phyloP scores from a whole-genome alignment of 805 yeast species.

The Kuraishia piskuri region DNA sequence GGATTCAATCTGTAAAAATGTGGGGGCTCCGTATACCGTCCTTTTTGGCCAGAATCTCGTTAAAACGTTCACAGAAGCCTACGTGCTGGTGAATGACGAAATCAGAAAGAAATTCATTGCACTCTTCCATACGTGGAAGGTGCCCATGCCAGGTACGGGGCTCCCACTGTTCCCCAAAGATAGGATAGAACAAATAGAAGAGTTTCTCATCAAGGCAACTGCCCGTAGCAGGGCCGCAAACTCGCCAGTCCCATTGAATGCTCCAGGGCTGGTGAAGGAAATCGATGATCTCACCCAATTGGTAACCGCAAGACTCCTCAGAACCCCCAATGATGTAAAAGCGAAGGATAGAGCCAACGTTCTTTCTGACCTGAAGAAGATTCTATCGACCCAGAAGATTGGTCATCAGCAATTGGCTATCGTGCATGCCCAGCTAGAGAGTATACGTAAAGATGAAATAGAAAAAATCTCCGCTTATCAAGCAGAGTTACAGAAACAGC shows the following conservation, averaged over 20 bases:
- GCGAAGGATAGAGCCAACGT: conserved; percentile 35
- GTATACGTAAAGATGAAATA: conserved; percentile 24
- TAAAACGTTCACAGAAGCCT: conserved; percentile 66
- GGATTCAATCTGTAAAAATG: conserved; percentile 87
- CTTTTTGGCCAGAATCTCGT: conserved; percentile 64
- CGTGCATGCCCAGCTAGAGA: conserved; percentile 21
- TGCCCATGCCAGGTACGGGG: conserved; percentile 51
- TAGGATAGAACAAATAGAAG: conserved; percentile 64
- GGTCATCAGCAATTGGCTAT: conserved; percentile 21
- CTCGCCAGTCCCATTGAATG: conserved; percentile 6
- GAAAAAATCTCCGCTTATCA: conserved; percentile 16
- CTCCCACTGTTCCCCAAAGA: conserved; percentile 65
- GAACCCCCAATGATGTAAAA: conserved; percentile 27
- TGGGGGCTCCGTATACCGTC: conserved; percentile 84
- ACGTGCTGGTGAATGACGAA: conserved; percentile 69
- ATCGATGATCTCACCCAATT: conserved; percentile 30
- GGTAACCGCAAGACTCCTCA: conserved; percentile 30
- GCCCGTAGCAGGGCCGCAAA: conserved; percentile 23
- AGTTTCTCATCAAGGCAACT: conserved; percentile 57
- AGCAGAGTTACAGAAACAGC: conserved; percentile 16
- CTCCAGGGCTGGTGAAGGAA: conserved; percentile 16
- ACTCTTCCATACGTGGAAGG: conserved; percentile 84
- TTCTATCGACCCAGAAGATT: conserved; percentile 23
- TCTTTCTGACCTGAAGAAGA: conserved; percentile 31
- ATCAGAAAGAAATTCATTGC: conserved; percentile 66